Evolutionary conservation across 2,329 filamentous ascomycete species (phyloP), one percentile per base, ranked within the genome.

Genomic region (Ramularia endophylla): DNA sequence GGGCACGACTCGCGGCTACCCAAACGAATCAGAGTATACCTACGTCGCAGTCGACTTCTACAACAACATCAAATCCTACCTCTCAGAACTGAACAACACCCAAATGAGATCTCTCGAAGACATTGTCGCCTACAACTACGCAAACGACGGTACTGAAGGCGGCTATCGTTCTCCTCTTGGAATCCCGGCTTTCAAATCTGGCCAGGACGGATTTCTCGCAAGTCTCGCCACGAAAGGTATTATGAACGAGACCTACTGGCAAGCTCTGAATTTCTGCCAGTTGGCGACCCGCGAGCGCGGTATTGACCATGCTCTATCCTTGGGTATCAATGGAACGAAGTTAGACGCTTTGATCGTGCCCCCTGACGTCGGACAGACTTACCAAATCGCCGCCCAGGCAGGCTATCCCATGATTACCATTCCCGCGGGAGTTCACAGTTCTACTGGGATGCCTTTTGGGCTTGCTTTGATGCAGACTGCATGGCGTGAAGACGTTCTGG

Each of bases 1-100:
- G 42, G 81, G 82, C 11, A 70, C 65, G 5, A 72, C 68, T 1
- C 74, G 80, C 3, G 80, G 80, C 2, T 78, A 68, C 53, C 65
- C 78, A n/a, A 85, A 87, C 46, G 77, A 86, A 62, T 85, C 80
- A 11, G 83, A 87, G 59, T 87, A 81, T 62, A 84, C 79, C 0
- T 77, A 82, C 36, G 71, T 87, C 50, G 86, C 85, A 60, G 77
- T 81, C 0, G 80, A 85, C 57, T 83, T 83, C 53, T 83, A 82
- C 53, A 76, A 81, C 62, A 75, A 83, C 60, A 75, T 86, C 59
- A 71, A 73, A 40, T 60, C 66, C 1, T 87, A 86, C 51, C 74
- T 86, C 0, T 67, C 74, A 1, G 74, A 80, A 49, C 68, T 86
- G 0, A 63, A 67, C 17, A 83, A 84, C 63, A 82, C 78, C 5